Evolutionary conservation across 495 filamentous ascomycete species (phyloP).

Genomic region (Penicillium canescens): DNA sequence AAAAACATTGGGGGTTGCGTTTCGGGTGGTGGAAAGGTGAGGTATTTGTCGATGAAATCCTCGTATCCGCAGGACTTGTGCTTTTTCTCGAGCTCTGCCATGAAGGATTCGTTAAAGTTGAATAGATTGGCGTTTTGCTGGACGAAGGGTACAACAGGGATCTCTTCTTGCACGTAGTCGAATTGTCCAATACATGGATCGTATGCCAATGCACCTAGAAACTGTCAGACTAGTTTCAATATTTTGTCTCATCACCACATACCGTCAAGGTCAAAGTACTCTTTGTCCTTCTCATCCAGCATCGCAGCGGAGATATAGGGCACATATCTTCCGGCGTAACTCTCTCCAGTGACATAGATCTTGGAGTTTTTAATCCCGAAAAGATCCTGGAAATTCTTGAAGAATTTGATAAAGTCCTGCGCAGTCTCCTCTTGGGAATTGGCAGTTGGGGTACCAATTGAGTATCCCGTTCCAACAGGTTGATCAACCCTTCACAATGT

Average conservation of each 20-base stretch:
- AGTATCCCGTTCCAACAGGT: conserved; percentile 59
- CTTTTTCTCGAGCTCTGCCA: conserved; percentile 45
- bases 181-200: conserved; percentile 46
- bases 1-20: conserved; percentile 39
- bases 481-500: conserved; percentile 46
- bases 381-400: conserved; percentile 60
- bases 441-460: conserved; percentile 54
- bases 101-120: conserved; percentile 56
- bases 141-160: conserved; percentile 48
- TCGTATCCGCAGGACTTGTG: conserved; percentile 58
- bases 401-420: conserved; percentile 62
- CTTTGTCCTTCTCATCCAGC: conserved; percentile 48
- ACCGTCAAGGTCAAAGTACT: conserved; percentile 50
- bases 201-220: conserved; percentile 38
- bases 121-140: conserved; percentile 55
- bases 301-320: conserved; percentile 56
- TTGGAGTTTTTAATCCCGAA: conserved; percentile 63
- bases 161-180: conserved; percentile 40
- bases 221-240: neutral
- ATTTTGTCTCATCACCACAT: neutral
- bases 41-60: conserved; percentile 55
- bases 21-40: conserved; percentile 53
- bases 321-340: conserved; percentile 57
- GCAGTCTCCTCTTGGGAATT: conserved; percentile 56
- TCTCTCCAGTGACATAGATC: conserved; percentile 64